Evolutionary conservation across 2,329 filamentous ascomycete genomes (phyloP), one percentile per base, ranked within the genome.

Genomic region (Colletotrichum sp.): DNA sequence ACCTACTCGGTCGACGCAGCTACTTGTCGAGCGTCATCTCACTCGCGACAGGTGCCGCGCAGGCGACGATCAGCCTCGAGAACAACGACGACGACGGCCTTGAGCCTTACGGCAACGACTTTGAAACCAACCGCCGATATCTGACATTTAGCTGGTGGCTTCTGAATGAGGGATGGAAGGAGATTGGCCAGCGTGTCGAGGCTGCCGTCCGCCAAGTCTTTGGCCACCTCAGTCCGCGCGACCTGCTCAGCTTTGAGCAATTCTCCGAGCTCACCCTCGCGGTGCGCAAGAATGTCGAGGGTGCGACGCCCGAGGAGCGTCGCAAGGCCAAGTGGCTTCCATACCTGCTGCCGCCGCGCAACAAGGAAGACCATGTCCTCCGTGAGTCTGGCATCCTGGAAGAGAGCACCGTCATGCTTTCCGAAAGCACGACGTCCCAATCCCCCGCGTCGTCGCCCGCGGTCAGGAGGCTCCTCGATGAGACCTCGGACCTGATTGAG

Each of bases 61-160:
- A 95, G 68, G 92, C 94, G 6, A 94, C 92, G 59, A 99, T 99
- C 83, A 96, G 91, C 80, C 90, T 99, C 21, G 96, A 98, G 86
- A 97, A 99, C 84, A 93, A 98, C 81, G 96, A 98, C 82, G 96
- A 98, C 83, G 95, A 97, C 82, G 94, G 94, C 81, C 89, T 91
- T 21, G 95, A 96, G 80, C 91, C 93, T 6, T 96, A 98, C 82
- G 96, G 96, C 60, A 96, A 95, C 84, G 97, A 99, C 84, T 98
- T 98, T 80, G 96, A 98, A 84, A 98, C 96, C 39, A 99, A 99
- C 85, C 91, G 96, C 80, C 95, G 95, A 82, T 99, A 99, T 82
- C 89, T 99, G 65, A 98, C 96, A 55, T 98, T 99, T 84, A 98
- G 95, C 85, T 99, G 97, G 97, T 99, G 96, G 96, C 88, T 99